These are phyloP conservation scores for Eucalyptus decipiens DNA, from an alignment of 345 rosid genomes.

Conservation along the genomic window DNA sequence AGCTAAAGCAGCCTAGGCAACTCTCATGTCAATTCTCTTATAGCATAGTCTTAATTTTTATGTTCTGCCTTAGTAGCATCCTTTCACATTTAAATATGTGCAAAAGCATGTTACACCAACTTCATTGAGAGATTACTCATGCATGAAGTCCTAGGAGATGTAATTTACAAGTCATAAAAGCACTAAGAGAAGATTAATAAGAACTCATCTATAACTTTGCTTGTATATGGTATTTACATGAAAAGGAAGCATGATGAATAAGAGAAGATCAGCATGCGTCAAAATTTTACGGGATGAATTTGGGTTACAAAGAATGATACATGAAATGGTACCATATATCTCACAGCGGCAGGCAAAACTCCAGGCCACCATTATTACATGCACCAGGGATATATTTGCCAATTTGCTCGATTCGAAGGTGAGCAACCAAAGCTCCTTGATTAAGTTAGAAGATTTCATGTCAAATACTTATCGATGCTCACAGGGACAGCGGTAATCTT, in stretches of 20 bases:
- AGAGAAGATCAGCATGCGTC: background rate
- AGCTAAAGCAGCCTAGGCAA: background rate
- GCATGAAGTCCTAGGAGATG: background rate
- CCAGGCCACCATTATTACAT: background rate
- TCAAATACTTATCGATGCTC: background rate
- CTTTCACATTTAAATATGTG: background rate
- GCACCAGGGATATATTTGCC: background rate
- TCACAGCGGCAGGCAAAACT: background rate
- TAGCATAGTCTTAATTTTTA: background rate
- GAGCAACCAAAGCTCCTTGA: background rate
- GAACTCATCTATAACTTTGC: background rate
- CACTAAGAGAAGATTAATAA: background rate
- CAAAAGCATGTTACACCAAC: background rate
- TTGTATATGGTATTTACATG: background rate
- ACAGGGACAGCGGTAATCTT: constrained; percentile 41
- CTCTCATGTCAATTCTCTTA: background rate
- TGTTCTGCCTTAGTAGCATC: background rate
- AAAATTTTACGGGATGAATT: background rate
- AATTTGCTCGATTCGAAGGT: background rate
- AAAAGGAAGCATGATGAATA: background rate
- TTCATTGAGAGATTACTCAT: background rate
- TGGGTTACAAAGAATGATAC: background rate
- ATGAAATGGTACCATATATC: background rate
- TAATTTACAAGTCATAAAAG: background rate
- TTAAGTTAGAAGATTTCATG: background rate